Conservation (phyloP, 805 yeast species). For the Myxozyma lipomycoides region DNA sequence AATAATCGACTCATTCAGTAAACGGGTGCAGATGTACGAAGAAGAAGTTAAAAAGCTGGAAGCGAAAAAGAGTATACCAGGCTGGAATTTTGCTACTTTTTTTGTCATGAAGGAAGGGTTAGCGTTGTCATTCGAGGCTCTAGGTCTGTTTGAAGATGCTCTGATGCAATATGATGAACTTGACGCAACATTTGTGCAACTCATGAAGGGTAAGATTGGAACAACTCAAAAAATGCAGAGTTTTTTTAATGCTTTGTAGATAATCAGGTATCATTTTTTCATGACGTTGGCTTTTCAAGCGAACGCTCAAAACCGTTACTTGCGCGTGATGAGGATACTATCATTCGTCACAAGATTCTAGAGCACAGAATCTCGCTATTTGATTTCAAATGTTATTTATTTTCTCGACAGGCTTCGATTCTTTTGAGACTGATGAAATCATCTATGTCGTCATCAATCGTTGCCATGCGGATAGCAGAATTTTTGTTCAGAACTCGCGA, state of each 20-base stretch:
- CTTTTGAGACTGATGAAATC: slow-evolving; percentile 34
- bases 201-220: slow-evolving; percentile 12
- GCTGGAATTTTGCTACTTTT: slow-evolving; percentile 46
- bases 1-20: slow-evolving; percentile 51
- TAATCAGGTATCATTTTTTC: slow-evolving; percentile 35
- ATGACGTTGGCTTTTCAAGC: slow-evolving; percentile 33
- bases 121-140: slow-evolving; percentile 50
- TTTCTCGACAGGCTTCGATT: slow-evolving; percentile 38
- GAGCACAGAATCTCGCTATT: slow-evolving; percentile 38
- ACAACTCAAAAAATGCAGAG: background rate
- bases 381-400: slow-evolving; percentile 40
- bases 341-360: slow-evolving; percentile 35
- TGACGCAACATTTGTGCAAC: slow-evolving; percentile 35
- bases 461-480: slow-evolving; percentile 35
- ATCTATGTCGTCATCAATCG: slow-evolving; percentile 34
- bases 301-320: slow-evolving; percentile 25
- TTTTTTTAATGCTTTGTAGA: background rate
- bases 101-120: slow-evolving; percentile 49
- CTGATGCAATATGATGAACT: slow-evolving; percentile 50
- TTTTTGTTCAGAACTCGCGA: slow-evolving; percentile 35
- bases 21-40: slow-evolving; percentile 44
- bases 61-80: slow-evolving; percentile 37
- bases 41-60: slow-evolving; percentile 41
- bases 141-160: slow-evolving; percentile 61
- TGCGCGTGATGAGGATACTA: slow-evolving; percentile 23